Percentiles rank a stretch among this genome's conserved stretches.
phyloP scores from a whole-genome alignment of 495 filamentous ascomycete genomes.

The Penicillium roqueforti region DNA sequence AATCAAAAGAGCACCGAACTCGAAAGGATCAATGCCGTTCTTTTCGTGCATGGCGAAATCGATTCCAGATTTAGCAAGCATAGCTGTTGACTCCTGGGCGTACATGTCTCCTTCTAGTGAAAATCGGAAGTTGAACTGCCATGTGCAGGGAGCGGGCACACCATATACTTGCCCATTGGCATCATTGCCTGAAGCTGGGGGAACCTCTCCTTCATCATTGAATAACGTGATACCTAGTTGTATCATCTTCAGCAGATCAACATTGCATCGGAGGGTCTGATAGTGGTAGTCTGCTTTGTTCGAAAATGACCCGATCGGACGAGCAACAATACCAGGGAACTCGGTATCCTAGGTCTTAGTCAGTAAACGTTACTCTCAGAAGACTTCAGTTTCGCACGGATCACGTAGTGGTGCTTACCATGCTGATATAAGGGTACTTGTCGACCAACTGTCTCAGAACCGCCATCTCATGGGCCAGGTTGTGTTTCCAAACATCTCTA shows the following conservation, averaged over 20 bases:
- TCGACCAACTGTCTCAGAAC: slow-evolving; percentile 74
- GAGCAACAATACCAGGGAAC: slow-evolving; percentile 91
- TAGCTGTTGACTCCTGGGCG: slow-evolving; percentile 84
- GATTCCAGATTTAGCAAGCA: slow-evolving; percentile 79
- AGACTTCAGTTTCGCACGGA: background rate
- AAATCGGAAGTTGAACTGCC: slow-evolving; percentile 99
- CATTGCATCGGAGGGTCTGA: slow-evolving; percentile 94
- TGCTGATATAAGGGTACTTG: slow-evolving; percentile 89
- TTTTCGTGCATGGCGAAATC: slow-evolving; percentile 78
- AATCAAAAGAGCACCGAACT: slow-evolving; percentile 85
- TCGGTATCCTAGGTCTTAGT: slow-evolving; percentile 73
- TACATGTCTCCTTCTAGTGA: slow-evolving; percentile 95
- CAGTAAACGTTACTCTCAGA: background rate
- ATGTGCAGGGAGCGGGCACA: slow-evolving; percentile 77
- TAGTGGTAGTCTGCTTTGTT: slow-evolving; percentile 98
- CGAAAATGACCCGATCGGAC: slow-evolving; percentile 88
- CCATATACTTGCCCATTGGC: slow-evolving; percentile 45
- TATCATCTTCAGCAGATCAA: slow-evolving; percentile 94
- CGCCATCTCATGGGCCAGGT: slow-evolving; percentile 86
- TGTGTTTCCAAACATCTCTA: slow-evolving; percentile 91
- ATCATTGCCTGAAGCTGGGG: slow-evolving; percentile 63
- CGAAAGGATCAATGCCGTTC: slow-evolving; percentile 84
- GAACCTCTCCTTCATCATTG: slow-evolving; percentile 78
- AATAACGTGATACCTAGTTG: slow-evolving; percentile 94
- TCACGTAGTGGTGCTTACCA: slow-evolving; percentile 58